These are phyloP conservation scores for Vachellia collinsii DNA, from an alignment of 306 rosid species.

Conservation along the genomic window DNA sequence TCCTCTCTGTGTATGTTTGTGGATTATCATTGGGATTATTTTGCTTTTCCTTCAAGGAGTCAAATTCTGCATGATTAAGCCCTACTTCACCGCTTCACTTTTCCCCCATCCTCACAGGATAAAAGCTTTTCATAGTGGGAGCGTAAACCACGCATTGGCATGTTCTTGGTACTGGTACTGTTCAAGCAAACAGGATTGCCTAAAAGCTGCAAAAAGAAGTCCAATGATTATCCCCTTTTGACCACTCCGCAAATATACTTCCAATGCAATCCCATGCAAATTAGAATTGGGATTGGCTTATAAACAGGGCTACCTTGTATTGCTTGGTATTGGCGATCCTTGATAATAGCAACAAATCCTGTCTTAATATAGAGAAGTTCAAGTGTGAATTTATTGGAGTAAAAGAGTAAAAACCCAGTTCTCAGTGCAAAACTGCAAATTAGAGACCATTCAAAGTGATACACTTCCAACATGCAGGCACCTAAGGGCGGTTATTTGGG, in stretches of 20 bases:
- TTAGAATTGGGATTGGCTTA: neutral
- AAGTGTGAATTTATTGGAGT: neutral
- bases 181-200: neutral
- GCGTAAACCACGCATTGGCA: constrained; percentile 8
- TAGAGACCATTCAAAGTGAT: constrained; percentile 5
- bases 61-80: constrained; percentile 34
- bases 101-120: neutral
- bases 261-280: neutral
- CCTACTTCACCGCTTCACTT: neutral
- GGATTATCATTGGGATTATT: neutral
- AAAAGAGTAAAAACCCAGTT: neutral
- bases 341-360: neutral
- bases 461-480: constrained; percentile 13
- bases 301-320: neutral
- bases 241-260: neutral
- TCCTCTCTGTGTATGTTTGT: no score
- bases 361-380: neutral
- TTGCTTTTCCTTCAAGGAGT: constrained; percentile 1
- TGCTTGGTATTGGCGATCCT: neutral
- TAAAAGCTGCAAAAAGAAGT: constrained; percentile 10
- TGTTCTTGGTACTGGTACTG: neutral
- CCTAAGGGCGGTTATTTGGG: constrained; percentile 5
- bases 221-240: neutral
- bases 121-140: constrained; percentile 14
- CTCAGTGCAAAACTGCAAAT: neutral